Conservation (phyloP, 495 filamentous ascomycete species). For the Pyrenula aspistea region DNA sequence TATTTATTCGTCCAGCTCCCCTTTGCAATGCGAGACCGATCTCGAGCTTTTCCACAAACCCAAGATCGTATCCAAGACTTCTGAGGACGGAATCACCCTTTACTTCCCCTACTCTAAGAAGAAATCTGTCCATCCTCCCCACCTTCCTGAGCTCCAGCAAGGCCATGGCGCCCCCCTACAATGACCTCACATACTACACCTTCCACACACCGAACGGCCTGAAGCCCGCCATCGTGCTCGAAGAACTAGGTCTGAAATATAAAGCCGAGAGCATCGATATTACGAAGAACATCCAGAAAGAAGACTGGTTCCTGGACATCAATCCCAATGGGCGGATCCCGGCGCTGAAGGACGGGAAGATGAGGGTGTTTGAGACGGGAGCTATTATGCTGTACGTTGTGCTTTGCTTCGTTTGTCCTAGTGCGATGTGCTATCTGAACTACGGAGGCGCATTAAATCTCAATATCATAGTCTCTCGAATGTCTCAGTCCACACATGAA, state of each 20-base stretch:
- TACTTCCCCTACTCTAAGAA: too few relatives aligned
- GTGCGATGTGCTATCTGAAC: too few relatives aligned
- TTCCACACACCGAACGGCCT: slow-evolving; percentile 27
- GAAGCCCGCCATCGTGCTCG: slow-evolving; percentile 70
- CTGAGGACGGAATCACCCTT: too few relatives aligned
- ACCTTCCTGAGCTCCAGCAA: background rate
- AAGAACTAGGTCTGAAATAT: slow-evolving; percentile 65
- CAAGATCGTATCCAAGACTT: too few relatives aligned
- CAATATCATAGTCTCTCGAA: too few relatives aligned
- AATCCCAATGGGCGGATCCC: slow-evolving; percentile 90
- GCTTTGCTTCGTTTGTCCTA: background rate
- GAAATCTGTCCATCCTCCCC: background rate
- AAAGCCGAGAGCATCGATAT: slow-evolving; percentile 51
- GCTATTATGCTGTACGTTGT: slow-evolving; percentile 30
- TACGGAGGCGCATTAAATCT: too few relatives aligned
- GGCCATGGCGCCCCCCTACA: slow-evolving; percentile 3
- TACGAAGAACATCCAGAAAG: slow-evolving; percentile 56
- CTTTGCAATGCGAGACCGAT: too few relatives aligned
- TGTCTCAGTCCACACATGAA: too few relatives aligned
- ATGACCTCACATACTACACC: slow-evolving; percentile 25
- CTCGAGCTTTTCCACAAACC: too few relatives aligned
- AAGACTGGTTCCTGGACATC: slow-evolving; percentile 71
- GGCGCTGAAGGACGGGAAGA: slow-evolving; percentile 37
- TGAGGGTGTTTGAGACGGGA: slow-evolving; percentile 34
- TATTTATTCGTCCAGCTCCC: too few relatives aligned